Evolutionary conservation across 257 asterid species (phyloP), one percentile per base, ranked within the genome.

Genomic region (Petunia secreta): DNA sequence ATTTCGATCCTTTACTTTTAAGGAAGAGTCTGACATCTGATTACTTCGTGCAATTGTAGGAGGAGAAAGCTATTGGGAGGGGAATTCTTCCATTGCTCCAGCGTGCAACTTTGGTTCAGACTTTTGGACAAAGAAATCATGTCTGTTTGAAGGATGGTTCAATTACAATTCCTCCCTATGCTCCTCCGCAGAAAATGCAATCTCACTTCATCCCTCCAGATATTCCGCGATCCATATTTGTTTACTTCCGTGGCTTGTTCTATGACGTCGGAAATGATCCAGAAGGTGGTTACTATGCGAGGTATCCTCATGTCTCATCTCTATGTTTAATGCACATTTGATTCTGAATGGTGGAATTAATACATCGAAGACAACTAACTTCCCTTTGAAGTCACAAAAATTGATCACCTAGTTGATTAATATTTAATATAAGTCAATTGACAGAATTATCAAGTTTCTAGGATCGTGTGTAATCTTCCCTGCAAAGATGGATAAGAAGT

Each of bases 101-200:
- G 79, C 93, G 96, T 9, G 91, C 98, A 79, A 92, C 97, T 36
- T 86, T 94, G 87, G 97, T 92, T 82, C 97, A 94, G 82, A 94
- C 98, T 10, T 94, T 94, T 79, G 98, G 98, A 75, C 97, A 94
- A 55, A 86, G 92, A 64, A 94, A 94, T 73, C 98, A 92, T 82
- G 97, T 91, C 50, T 94, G 98, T 87, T 84, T 93, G 80, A 93
- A 91, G 89, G 96, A 86, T 48, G 94, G 94, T 14, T 89, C 98
- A 46, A 89, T 94, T 79, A 93, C 85, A 54, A 90, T 94, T 82
- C 98, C 98, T 77, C 98, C 98, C 25, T 94, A 89, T 73, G 98
- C 97, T 59, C 97, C 97, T 77, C 97, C 98, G 2, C 97, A 91
- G 90, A 94, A 94, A 89, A 93, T 94, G 97, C 94, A 91, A 63